Evolutionary conservation across 495 filamentous ascomycete genomes (phyloP).

Genomic region (Rostrohypoxylon terebratum): DNA sequence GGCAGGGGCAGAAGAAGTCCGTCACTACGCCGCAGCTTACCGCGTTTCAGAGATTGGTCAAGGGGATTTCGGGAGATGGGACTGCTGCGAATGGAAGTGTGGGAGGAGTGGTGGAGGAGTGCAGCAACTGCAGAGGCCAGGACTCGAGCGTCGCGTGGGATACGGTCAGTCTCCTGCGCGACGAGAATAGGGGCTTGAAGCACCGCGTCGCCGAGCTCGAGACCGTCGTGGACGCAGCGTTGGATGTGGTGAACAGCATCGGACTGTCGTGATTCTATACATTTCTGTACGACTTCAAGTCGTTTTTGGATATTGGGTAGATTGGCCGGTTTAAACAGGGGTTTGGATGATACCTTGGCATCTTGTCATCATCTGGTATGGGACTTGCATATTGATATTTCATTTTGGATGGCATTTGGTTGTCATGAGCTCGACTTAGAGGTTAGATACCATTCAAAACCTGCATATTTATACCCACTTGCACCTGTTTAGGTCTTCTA

Average conservation of each 20-base stretch:
- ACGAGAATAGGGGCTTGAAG: slow-evolving; percentile 80
- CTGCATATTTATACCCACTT: not conserved
- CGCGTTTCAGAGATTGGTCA: slow-evolving; percentile 64
- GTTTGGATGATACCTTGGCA: not conserved
- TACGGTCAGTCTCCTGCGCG: slow-evolving; percentile 74
- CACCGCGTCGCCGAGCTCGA: slow-evolving; percentile 74
- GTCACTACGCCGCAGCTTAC: slow-evolving; percentile 49
- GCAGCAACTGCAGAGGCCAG: slow-evolving; percentile 70
- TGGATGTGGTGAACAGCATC: slow-evolving; percentile 71
- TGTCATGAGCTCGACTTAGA: slow-evolving; percentile 1
- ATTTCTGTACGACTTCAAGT: not conserved
- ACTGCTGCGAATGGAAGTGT: slow-evolving; percentile 18
- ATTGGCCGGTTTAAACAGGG: not conserved
- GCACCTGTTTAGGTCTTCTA: not conserved
- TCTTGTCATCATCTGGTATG: slow-evolving; percentile 20
- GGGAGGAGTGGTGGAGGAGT: slow-evolving; percentile 53
- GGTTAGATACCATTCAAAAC: slow-evolving; percentile 15
- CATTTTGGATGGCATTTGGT: not conserved
- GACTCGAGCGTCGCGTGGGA: slow-evolving; percentile 76
- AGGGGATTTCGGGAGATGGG: slow-evolving; percentile 54
- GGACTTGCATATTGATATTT: slow-evolving; percentile 18
- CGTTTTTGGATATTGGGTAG: not conserved
- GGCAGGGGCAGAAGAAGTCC: not conserved
- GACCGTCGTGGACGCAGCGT: slow-evolving; percentile 74
- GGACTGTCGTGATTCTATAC: slow-evolving; percentile 36